Evolutionary conservation across 2,329 filamentous ascomycete genomes (phyloP).

Genomic region (Aspergillus sp.): DNA sequence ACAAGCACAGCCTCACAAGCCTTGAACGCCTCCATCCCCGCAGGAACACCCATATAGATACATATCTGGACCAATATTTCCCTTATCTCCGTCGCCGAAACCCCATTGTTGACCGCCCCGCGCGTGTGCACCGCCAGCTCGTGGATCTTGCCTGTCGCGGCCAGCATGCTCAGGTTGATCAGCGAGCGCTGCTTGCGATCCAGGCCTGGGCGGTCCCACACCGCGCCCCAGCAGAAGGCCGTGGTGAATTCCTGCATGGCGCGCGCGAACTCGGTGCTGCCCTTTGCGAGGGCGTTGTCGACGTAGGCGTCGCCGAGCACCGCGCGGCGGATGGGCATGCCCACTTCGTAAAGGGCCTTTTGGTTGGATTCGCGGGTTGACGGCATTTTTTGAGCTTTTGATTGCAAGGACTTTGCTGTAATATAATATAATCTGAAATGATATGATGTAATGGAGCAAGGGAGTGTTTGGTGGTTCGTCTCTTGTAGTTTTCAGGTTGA

Average conservation of each 20-base stretch:
- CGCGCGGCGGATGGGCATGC: constrained; percentile 5
- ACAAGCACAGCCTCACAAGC: constrained; percentile 23
- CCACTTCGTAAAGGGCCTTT: background rate
- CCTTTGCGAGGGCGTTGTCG: constrained; percentile 19
- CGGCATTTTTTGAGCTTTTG: no score
- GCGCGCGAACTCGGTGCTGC: constrained; percentile 22
- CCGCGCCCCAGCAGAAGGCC: constrained; percentile 9
- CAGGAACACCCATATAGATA: constrained; percentile 47
- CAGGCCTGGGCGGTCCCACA: constrained; percentile 11
- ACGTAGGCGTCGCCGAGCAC: constrained; percentile 18
- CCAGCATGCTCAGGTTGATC: constrained; percentile 58
- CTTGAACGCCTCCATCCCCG: constrained; percentile 44
- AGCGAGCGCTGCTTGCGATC: background rate
- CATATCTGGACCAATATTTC: constrained; percentile 33
- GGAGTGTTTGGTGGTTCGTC: no score
- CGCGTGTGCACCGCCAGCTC: constrained; percentile 60
- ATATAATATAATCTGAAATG: no score
- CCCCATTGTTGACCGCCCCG: constrained; percentile 60
- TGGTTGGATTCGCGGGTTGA: background rate
- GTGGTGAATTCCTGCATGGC: constrained; percentile 22
- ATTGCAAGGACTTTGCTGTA: no score
- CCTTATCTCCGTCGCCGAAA: constrained; percentile 58
- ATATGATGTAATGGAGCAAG: no score
- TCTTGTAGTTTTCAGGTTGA: no score
- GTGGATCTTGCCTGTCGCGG: constrained; percentile 55